Evolutionary conservation across 2,329 filamentous ascomycete species (phyloP), one percentile per base, ranked within the genome.

Genomic region (Penicillium brevicompactum): DNA sequence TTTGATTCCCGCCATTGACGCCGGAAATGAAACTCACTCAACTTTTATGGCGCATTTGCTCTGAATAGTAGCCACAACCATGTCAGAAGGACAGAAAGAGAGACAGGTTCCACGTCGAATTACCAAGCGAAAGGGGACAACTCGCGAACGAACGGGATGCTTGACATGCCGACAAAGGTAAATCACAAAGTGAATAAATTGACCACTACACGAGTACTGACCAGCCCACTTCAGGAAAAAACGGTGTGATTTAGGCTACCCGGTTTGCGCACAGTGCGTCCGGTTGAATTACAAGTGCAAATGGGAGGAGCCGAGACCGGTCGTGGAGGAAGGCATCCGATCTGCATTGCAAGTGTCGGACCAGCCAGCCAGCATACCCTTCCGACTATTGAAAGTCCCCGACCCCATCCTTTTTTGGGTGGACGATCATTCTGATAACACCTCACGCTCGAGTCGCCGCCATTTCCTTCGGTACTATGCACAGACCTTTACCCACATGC

Each of bases 391-490:
- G 30, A 21, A 38, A 38, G 50, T 43, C 5, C 53, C 53, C 13
- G 53, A 56, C 27, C 49, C 53, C 1, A 42, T 48, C 13, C 22
- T 56, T 4, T 56, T 56, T 31, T 56, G 53, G 53, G 53, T 49
- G 10, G 49, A 52, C 49, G 53, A 56, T 31, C 53, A 56, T 43
- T 45, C 53, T 16, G 53, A 56, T 37, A 48, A 42, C 40, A 51
- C 43, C 37, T 56, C 53, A 14, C 49, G 49, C 31, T 51, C 48
- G 16, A 56, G 53, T 44, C 53, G 49, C 21, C 44, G 53, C 21
- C 53, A 51, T 47, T 52, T 56, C 27, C 49, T 56, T 27, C 43
- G 49, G n/a, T 56, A 56, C 42, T 56, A 56, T 46, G 51, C 53
- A 41, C 53, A 56, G 44, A 52, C 53, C 49, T 56, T 56, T 27